These are phyloP conservation scores for Firmiana major DNA, from an alignment of 345 rosid genomes.

Conservation along the genomic window DNA sequence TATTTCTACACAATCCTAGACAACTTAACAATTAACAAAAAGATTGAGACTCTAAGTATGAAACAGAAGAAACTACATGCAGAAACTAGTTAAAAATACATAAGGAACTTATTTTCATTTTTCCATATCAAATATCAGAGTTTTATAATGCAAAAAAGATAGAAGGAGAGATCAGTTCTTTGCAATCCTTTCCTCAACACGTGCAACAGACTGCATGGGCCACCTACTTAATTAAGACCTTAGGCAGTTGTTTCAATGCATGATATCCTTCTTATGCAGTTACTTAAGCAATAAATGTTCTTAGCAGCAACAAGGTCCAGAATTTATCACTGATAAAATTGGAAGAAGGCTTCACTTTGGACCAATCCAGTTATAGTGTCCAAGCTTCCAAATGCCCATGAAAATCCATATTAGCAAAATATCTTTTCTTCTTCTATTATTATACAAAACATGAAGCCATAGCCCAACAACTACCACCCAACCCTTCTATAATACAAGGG, in stretches of 20 bases:
- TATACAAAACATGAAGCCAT: not conserved
- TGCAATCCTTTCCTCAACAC: not conserved
- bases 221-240: not conserved
- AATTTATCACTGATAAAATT: not conserved
- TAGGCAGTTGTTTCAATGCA: not conserved
- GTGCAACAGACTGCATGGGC: not conserved
- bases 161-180: not conserved
- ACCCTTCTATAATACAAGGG: not conserved
- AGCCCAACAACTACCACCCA: not conserved
- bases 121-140: not conserved
- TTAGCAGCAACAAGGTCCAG: not conserved
- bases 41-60: not conserved
- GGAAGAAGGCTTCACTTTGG: not conserved
- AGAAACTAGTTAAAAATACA: not conserved
- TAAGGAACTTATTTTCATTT: not conserved
- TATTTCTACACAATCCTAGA: not conserved
- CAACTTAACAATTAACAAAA: not conserved
- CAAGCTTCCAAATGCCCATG: too few species aligned
- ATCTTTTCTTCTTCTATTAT: too few species aligned
- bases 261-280: not conserved
- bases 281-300: not conserved
- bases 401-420: too few species aligned
- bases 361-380: not conserved
- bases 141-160: not conserved
- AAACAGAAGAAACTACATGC: not conserved